phyloP scores from a whole-genome alignment of 169 alveolate species.

The Cryptosporidium viatorum region DNA sequence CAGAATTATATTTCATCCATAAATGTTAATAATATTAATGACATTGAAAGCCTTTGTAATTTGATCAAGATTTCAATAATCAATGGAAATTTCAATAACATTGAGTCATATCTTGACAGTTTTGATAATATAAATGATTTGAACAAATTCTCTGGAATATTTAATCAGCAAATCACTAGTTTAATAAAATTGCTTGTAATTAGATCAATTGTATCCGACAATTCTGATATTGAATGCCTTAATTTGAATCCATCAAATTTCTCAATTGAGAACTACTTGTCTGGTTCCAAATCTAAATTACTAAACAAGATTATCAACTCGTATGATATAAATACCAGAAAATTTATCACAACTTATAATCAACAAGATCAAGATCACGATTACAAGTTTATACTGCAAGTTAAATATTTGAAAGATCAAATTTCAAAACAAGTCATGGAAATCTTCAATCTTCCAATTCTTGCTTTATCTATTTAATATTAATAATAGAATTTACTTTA shows the following conservation, averaged over 20 bases:
- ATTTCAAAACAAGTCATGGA: not conserved
- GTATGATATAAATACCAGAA: constrained; percentile 5
- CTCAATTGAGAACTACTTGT: not conserved
- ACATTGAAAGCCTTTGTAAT: constrained; percentile 15
- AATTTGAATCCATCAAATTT: not conserved
- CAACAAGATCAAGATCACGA: not conserved
- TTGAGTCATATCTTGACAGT: constrained; percentile 12
- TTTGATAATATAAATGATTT: not conserved
- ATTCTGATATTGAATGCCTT: not conserved
- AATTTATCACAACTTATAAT: not conserved
- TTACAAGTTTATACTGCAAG: not conserved
- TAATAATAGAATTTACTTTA: too few species aligned
- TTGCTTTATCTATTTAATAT: not conserved
- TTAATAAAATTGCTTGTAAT: not conserved
- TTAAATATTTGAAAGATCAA: not conserved
- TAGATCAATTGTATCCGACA: not conserved
- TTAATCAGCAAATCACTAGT: not conserved
- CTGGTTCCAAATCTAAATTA: not conserved
- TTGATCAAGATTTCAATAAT: constrained; percentile 15
- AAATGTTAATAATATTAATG: not conserved
- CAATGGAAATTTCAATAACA: not conserved
- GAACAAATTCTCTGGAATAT: constrained; percentile 5
- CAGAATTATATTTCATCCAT: not conserved
- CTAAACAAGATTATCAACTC: not conserved
- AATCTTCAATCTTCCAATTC: not conserved